Base-by-base conservation (phyloP, 768 basidiomycete species). In the Wakefieldia striispora region DNA sequence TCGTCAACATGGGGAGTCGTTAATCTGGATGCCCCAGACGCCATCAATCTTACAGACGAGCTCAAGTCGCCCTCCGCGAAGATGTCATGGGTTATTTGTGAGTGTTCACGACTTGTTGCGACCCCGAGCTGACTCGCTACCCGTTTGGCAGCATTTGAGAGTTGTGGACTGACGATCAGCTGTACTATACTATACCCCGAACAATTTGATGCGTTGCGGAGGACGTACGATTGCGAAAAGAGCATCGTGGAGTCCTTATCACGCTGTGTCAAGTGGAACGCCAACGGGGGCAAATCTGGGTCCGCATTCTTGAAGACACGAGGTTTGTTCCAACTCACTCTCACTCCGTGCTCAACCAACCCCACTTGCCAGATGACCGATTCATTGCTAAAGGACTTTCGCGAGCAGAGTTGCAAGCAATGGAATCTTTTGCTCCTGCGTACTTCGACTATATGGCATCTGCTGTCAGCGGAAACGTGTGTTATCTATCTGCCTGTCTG, bases 401-500 rank as follows among this genome's bases (percentile, higher is more conserved):
- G 0, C 79, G 82, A 49, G 77, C 89, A 26, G 97, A 99, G 62
- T 72, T 97, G 56, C 91, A 95, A 64, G 91, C 91, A 0, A 90
- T 98, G 84, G 91, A 95, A 58, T 91, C 88, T 0, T 98, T 99
- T 69, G 95, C 93, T 13, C 97, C 95, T 0, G 88, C 91, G 2
- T 99, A 99, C 67, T 98, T 99, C 61, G 89, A 95, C 54, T 99
- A 98, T 65, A 95, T 97, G 87, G 89, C 92, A 1, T 91, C 89
- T n/a, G 90, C 93, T 2, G 84, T 97, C 14, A 81, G 83, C 44
- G 85, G 86, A 33, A 83, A 90, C 57, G 94, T 95, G 29, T 50
- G 87, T 71, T 10, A 6, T 43, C 24, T 40, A 40, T 51, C 37
- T 35, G 10, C 7, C 19, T 23, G 11, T 20, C 24, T 34, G 40